phyloP scores from a whole-genome alignment of 352 stramenopile genomes.

The Hyaloperonospora arabidopsidis region DNA sequence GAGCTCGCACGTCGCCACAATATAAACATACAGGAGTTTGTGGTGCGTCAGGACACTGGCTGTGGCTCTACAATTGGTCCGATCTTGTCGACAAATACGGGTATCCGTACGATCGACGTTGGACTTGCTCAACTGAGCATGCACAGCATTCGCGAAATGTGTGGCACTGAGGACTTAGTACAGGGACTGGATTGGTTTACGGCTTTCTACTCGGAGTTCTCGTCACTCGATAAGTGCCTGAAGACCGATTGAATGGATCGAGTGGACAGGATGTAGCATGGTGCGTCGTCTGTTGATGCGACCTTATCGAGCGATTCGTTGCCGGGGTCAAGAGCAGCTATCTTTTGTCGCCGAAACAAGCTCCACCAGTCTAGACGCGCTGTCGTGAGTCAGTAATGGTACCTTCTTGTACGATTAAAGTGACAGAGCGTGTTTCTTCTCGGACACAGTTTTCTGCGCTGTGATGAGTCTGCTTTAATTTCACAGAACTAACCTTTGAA shows the following conservation, averaged over 20 bases:
- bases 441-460: no score
- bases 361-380: no score
- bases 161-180: constrained; percentile 85
- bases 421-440: no score
- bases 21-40: constrained; percentile 92
- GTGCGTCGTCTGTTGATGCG: no score
- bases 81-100: constrained; percentile 90
- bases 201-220: constrained; percentile 90
- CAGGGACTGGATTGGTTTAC: constrained; percentile 86
- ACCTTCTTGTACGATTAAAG: no score
- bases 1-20: constrained; percentile 83
- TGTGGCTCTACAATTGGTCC: constrained; percentile 97
- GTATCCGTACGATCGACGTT: constrained; percentile 95
- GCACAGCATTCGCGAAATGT: constrained; percentile 96
- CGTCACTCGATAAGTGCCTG: constrained; percentile 77
- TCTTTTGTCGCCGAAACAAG: no score
- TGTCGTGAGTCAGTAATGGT: no score
- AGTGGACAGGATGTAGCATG: not conserved
- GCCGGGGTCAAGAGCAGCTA: no score
- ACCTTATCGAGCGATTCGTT: no score
- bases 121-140: constrained; percentile 95
- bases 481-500: no score
- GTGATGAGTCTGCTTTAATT: no score
- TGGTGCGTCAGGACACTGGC: constrained; percentile 92
- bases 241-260: constrained; percentile 45